Evolutionary conservation across 2,329 filamentous ascomycete genomes (phyloP).

Genomic region (Alternaria hordeiaustralica): DNA sequence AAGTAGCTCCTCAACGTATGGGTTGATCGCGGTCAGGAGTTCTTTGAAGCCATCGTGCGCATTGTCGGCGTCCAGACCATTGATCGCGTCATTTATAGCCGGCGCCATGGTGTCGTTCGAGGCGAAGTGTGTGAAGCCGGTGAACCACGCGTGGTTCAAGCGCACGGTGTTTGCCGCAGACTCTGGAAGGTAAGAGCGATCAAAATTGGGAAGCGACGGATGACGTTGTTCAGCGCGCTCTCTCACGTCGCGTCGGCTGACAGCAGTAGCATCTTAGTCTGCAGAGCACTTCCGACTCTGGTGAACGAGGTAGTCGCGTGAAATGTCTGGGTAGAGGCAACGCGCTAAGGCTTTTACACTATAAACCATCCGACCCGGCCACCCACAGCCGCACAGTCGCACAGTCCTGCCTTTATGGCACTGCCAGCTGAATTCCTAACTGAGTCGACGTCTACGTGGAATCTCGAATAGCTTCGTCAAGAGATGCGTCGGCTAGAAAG

Average conservation of each 20-base stretch:
- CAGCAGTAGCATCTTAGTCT: neutral
- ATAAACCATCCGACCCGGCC: neutral
- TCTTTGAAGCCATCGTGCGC: neutral
- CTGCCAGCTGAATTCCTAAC: neutral
- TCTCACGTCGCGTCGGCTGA: neutral
- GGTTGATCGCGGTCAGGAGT: neutral
- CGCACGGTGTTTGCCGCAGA: neutral
- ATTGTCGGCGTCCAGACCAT: neutral
- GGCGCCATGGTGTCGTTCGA: neutral
- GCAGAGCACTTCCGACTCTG: neutral
- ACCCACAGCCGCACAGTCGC: neutral
- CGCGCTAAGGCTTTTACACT: neutral
- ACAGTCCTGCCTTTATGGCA: neutral
- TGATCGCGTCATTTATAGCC: neutral
- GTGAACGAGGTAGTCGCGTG: neutral
- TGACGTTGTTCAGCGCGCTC: neutral
- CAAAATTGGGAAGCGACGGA: neutral
- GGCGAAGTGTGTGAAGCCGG: neutral
- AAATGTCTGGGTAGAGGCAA: neutral
- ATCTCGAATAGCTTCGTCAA: neutral
- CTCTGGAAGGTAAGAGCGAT: neutral
- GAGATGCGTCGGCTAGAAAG: constrained; percentile 10
- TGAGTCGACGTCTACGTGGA: neutral
- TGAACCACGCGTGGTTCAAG: neutral
- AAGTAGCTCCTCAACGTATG: neutral